Conservation (phyloP, 805 yeast genomes). For the Candida quercuum region DNA sequence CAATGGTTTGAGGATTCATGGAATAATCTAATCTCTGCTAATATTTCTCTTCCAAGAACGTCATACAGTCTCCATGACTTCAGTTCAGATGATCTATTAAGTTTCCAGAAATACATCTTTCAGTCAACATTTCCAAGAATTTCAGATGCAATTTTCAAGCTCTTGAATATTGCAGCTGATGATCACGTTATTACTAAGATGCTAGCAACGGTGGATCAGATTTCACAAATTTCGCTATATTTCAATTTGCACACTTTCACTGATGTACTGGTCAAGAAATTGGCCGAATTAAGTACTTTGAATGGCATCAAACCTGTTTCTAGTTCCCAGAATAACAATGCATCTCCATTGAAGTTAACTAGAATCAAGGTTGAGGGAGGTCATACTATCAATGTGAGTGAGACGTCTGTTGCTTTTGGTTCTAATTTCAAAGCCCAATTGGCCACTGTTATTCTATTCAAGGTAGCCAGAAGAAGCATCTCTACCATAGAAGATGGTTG, state of each 20-base stretch:
- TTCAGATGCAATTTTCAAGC: conserved; percentile 66
- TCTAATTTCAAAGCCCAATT: conserved; percentile 88
- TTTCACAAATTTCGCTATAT: conserved; percentile 68
- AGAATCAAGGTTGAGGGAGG: conserved; percentile 23
- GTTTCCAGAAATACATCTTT: conserved; percentile 71
- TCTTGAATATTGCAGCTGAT: conserved; percentile 84
- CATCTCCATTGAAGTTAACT: conserved; percentile 15
- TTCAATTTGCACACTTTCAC: conserved; percentile 52
- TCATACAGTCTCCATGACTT: conserved; percentile 16
- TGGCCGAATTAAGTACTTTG: conserved; percentile 67
- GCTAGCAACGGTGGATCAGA: conserved; percentile 82
- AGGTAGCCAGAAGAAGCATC: conserved; percentile 59
- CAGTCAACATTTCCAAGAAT: conserved; percentile 56
- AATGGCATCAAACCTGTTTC: conserved; percentile 29
- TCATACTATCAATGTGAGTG: conserved; percentile 62
- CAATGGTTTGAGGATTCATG: conserved; percentile 89
- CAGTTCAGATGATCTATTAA: conserved; percentile 30
- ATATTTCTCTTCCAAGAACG: conserved; percentile 29
- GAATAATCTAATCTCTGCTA: conserved; percentile 56
- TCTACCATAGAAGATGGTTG: conserved; percentile 44
- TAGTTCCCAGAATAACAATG: conserved; percentile 3
- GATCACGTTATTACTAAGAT: conserved; percentile 85
- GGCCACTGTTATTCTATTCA: conserved; percentile 78
- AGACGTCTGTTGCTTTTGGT: conserved; percentile 79
- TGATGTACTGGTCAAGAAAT: conserved; percentile 59